These are phyloP conservation scores for Chlorella sp. DNA, from an alignment of 139 green algal genomes.

Conservation along the genomic window DNA sequence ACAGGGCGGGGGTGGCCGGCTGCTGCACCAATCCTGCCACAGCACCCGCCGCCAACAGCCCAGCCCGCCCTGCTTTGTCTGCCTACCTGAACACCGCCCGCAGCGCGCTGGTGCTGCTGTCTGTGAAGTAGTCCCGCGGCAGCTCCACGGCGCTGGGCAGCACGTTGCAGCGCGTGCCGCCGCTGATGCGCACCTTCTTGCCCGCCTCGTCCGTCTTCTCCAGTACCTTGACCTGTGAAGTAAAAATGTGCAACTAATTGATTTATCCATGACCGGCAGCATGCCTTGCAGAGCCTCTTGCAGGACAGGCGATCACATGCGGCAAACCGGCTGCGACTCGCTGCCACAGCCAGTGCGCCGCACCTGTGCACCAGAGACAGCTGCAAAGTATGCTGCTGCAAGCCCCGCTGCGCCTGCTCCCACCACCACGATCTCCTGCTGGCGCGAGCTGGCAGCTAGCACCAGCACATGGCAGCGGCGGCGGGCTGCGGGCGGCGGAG, in stretches of 20 bases:
- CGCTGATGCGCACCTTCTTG: conserved; percentile 75
- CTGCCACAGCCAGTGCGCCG: too few relatives aligned
- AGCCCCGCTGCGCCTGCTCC: conserved; percentile 74
- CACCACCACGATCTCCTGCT: conserved; percentile 49
- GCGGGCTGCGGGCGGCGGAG: too few relatives aligned
- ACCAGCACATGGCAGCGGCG: not conserved
- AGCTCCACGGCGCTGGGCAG: conserved; percentile 72
- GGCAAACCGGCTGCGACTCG: too few relatives aligned
- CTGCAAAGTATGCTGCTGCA: conserved; percentile 74
- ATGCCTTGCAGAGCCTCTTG: too few relatives aligned
- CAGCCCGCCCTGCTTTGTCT: not conserved
- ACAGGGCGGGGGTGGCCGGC: too few relatives aligned
- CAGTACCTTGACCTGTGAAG: conserved; percentile 84
- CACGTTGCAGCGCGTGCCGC: conserved; percentile 89
- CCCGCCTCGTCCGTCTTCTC: conserved; percentile 83
- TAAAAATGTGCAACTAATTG: too few relatives aligned
- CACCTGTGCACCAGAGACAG: conserved; percentile 57
- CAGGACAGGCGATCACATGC: not conserved
- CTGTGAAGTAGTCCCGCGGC: conserved; percentile 79
- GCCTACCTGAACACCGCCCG: conserved; percentile 66
- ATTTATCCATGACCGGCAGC: too few relatives aligned
- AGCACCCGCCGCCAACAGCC: too few relatives aligned
- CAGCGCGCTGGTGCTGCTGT: conserved; percentile 59
- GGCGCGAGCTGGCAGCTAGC: not conserved
- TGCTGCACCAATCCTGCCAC: too few relatives aligned